Evolutionary conservation across 371 early-diverging fungal genomes (phyloP).

Genomic region (Phascolomyces articulosus): DNA sequence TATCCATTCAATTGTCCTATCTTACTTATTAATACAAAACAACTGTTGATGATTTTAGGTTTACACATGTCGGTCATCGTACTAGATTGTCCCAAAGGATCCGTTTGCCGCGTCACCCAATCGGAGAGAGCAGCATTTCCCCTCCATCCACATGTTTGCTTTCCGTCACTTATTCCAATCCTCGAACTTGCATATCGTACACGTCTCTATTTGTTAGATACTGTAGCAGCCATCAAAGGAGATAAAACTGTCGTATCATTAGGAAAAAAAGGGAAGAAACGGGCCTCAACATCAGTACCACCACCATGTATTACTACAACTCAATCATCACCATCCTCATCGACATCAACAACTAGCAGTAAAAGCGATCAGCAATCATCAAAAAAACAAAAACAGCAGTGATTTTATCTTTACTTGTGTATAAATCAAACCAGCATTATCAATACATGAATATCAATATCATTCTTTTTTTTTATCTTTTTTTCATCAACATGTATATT

Average conservation of each 20-base stretch:
- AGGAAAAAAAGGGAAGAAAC: background rate
- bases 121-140: background rate
- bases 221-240: background rate
- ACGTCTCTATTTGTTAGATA: background rate
- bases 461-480: too few species aligned
- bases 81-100: constrained; percentile 2
- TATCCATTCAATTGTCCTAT: background rate
- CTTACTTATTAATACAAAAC: background rate
- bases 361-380: too few species aligned
- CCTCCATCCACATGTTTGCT: background rate
- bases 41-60: background rate
- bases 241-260: background rate
- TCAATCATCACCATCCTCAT: background rate
- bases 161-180: background rate
- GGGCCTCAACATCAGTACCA: background rate
- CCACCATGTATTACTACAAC: background rate
- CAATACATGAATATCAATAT: too few species aligned
- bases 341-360: background rate
- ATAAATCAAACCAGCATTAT: too few species aligned
- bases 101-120: background rate
- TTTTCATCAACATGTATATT: too few species aligned
- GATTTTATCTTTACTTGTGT: too few species aligned
- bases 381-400: too few species aligned
- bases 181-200: background rate
- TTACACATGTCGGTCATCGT: background rate